Evolutionary conservation across 768 basidiomycete species (phyloP).

Genomic region (Tephrocybe sp.): DNA sequence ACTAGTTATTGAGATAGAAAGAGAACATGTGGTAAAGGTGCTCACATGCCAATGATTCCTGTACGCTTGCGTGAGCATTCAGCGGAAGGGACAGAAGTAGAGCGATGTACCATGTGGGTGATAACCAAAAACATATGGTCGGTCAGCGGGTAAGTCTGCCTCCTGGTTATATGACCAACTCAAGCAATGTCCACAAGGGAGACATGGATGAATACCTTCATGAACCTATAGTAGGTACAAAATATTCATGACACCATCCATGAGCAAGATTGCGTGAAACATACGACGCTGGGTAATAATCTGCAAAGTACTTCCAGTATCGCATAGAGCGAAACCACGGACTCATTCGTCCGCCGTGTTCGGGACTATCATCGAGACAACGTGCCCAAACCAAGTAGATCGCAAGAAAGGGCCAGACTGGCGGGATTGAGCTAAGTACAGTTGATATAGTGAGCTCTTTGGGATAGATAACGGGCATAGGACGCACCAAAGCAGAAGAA

Average conservation of each 20-base stretch:
- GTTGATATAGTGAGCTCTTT: neutral
- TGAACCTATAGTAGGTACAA: conserved; percentile 32
- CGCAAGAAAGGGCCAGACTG: conserved; percentile 82
- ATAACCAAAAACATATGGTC: conserved; percentile 96
- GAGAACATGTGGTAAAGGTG: neutral
- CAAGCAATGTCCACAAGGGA: neutral
- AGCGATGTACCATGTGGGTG: conserved; percentile 85
- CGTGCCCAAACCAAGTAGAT: conserved; percentile 79
- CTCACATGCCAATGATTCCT: conserved; percentile 97
- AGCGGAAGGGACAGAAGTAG: neutral
- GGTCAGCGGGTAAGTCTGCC: conserved; percentile 85
- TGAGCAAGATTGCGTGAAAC: conserved; percentile 33
- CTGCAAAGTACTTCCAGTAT: conserved; percentile 90
- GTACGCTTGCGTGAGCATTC: conserved; percentile 6
- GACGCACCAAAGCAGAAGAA: conserved; percentile 82
- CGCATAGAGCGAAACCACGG: conserved; percentile 69
- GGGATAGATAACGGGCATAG: neutral
- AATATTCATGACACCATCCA: conserved; percentile 19
- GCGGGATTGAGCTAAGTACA: conserved; percentile 73
- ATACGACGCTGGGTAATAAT: conserved; percentile 88
- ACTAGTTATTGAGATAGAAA: neutral
- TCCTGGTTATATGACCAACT: conserved; percentile 51
- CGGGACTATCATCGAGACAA: conserved; percentile 76
- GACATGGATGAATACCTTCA: conserved; percentile 41
- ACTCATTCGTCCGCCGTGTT: conserved; percentile 67